phyloP scores from a whole-genome alignment of 768 basidiomycete genomes.

The Cystofilobasidium macerans region DNA sequence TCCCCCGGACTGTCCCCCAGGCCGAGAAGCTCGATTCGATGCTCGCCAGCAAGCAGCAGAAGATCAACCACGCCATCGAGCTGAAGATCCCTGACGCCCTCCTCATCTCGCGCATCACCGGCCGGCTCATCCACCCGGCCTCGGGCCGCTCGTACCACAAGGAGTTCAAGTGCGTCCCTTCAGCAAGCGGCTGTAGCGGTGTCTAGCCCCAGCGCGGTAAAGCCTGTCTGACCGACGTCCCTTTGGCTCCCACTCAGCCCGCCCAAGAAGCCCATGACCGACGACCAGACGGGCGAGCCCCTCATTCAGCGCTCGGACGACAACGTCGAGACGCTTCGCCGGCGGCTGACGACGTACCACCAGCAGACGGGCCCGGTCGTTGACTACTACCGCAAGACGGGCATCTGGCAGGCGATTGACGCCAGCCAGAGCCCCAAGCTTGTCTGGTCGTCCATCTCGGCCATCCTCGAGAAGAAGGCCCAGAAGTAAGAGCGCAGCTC shows the following conservation, averaged over 20 bases:
- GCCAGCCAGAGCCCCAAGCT: conserved; percentile 84
- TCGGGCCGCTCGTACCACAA: conserved; percentile 88
- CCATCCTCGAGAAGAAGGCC: conserved; percentile 25
- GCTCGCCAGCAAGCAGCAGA: conserved; percentile 70
- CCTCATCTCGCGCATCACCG: conserved; percentile 94
- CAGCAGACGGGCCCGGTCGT: conserved; percentile 88
- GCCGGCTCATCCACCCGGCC: conserved; percentile 79
- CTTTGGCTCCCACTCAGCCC: conserved; percentile 50
- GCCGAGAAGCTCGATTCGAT: conserved; percentile 91
- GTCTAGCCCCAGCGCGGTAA: background rate
- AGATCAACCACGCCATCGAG: conserved; percentile 83
- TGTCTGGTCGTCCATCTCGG: conserved; percentile 52
- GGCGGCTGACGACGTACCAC: conserved; percentile 82
- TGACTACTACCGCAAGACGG: conserved; percentile 86
- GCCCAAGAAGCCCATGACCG: conserved; percentile 86
- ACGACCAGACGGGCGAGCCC: conserved; percentile 91
- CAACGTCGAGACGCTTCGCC: conserved; percentile 86
- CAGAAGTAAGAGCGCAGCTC: background rate
- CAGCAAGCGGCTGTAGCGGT: background rate
- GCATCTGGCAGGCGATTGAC: conserved; percentile 81
- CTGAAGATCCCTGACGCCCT: conserved; percentile 86
- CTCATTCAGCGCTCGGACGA: conserved; percentile 96
- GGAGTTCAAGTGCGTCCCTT: conserved; percentile 74
- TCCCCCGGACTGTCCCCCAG: conserved; percentile 93
- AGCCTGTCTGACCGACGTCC: background rate